Conservation (phyloP, 441 rosid species). For the Eutrema salsugineum region DNA sequence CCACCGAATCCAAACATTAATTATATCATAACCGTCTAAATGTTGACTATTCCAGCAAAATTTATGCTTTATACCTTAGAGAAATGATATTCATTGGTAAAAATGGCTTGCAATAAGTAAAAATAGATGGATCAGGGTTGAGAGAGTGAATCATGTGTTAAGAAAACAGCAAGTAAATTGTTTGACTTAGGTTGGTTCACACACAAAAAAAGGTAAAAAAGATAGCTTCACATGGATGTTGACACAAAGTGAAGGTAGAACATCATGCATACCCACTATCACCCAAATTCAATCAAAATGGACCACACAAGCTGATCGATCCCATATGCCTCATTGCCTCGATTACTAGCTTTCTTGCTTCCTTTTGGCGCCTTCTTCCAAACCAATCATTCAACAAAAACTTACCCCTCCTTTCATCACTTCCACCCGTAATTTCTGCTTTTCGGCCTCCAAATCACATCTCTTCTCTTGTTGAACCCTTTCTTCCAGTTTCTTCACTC, state of each 20-base stretch:
- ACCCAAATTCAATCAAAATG: slow-evolving; percentile 8
- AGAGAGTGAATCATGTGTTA: not conserved
- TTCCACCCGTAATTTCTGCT: not conserved
- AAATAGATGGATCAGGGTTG: too few relatives aligned
- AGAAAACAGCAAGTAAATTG: not conserved
- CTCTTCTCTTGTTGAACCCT: not conserved
- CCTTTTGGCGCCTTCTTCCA: slow-evolving; percentile 16
- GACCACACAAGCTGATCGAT: not conserved
- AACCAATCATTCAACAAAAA: slow-evolving; percentile 6
- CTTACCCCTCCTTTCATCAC: not conserved
- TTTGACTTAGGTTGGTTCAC: not conserved
- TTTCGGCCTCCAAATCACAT: not conserved
- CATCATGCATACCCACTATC: slow-evolving; percentile 3
- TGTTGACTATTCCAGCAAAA: not conserved
- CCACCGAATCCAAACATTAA: not conserved
- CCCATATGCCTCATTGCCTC: not conserved
- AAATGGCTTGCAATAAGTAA: not conserved
- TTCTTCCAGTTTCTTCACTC: too few relatives aligned
- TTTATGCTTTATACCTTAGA: not conserved
- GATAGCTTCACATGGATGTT: slow-evolving; percentile 48
- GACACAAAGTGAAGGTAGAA: slow-evolving; percentile 13
- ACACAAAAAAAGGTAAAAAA: not conserved
- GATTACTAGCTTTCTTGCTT: slow-evolving; percentile 5
- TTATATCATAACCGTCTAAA: not conserved
- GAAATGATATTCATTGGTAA: not conserved